A percentile compares a stretch with the other conserved stretches of the same genome.
Evolutionary conservation across 768 basidiomycete genomes (phyloP).

Genomic region (Lactarius hengduanensis): DNA sequence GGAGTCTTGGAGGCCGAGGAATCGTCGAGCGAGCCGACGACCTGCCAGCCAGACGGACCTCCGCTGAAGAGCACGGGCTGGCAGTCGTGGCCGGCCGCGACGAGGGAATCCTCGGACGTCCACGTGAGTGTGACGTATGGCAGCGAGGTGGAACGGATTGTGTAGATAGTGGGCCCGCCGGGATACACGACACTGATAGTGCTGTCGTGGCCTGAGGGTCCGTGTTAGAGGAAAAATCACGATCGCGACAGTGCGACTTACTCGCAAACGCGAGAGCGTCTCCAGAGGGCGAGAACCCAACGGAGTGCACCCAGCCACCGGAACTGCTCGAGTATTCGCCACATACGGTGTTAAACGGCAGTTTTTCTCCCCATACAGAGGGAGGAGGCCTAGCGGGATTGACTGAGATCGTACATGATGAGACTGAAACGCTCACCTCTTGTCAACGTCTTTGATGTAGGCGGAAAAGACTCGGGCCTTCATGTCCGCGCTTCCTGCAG

Average conservation of each 20-base stretch:
- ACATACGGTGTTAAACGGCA: slow-evolving; percentile 97
- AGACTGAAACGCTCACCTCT: slow-evolving; percentile 53
- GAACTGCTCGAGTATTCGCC: slow-evolving; percentile 87
- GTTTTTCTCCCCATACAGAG: slow-evolving; percentile 95
- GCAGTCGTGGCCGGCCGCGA: slow-evolving; percentile 98
- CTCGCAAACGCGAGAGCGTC: slow-evolving; percentile 90
- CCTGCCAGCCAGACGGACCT: slow-evolving; percentile 71
- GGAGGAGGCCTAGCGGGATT: slow-evolving; percentile 66
- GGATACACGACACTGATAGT: slow-evolving; percentile 93
- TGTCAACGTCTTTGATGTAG: slow-evolving; percentile 97
- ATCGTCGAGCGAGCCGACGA: slow-evolving; percentile 83
- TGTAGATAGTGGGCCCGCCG: slow-evolving; percentile 66
- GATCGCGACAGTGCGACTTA: slow-evolving; percentile 43
- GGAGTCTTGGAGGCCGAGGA: slow-evolving; percentile 47
- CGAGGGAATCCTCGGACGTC: slow-evolving; percentile 75
- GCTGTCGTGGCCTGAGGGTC: slow-evolving; percentile 82
- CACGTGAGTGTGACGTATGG: slow-evolving; percentile 86
- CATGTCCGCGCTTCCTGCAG: slow-evolving; percentile 96
- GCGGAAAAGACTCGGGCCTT: slow-evolving; percentile 97
- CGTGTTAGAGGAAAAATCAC: slow-evolving; percentile 18
- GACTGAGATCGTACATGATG: background rate
- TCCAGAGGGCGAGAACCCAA: slow-evolving; percentile 97
- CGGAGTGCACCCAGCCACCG: slow-evolving; percentile 97
- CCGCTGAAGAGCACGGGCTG: slow-evolving; percentile 89
- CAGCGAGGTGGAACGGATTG: slow-evolving; percentile 71